Percentiles rank a stretch among this genome's conserved stretches.
These are phyloP conservation scores for Actinomortierella ambigua DNA, from an alignment of 371 early-diverging fungal genomes.

Conservation along the genomic window DNA sequence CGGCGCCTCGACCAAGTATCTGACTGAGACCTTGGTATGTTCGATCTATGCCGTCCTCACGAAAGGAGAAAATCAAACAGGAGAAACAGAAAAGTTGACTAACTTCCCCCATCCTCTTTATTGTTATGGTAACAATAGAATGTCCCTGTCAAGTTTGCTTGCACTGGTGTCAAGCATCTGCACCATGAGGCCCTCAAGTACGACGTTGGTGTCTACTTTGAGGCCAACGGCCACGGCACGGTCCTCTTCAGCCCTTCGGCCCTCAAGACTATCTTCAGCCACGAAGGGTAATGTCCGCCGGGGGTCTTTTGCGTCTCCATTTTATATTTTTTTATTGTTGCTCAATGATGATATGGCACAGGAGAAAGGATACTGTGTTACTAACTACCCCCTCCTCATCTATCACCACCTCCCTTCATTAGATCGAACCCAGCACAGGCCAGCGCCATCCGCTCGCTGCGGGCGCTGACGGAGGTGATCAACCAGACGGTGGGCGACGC, in stretches of 20 bases:
- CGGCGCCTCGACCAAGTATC: conserved; percentile 93
- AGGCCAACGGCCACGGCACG: conserved; percentile 99
- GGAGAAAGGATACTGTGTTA: not conserved
- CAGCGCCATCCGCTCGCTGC: conserved; percentile 77
- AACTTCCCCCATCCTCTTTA: not conserved
- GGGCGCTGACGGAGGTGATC: conserved; percentile 88
- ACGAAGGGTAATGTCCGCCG: conserved; percentile 60
- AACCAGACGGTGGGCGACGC: conserved; percentile 99
- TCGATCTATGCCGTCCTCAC: not conserved
- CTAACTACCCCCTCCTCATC: not conserved
- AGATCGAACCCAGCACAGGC: conserved; percentile 79
- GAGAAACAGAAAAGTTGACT: too few species aligned
- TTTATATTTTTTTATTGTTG: not conserved
- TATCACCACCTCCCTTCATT: conserved; percentile 7
- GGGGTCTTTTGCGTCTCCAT: not conserved
- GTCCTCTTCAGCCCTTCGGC: conserved; percentile 92
- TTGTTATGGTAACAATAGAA: conserved; percentile 52
- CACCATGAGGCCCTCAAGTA: conserved; percentile 97
- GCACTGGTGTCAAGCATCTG: conserved; percentile 99
- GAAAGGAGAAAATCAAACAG: not conserved
- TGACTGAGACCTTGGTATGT: conserved; percentile 80
- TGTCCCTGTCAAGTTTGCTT: conserved; percentile 93
- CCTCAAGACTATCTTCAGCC: conserved; percentile 73
- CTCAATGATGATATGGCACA: not conserved
- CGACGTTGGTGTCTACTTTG: conserved; percentile 99